Conservation (phyloP, 2,329 filamentous ascomycete species). For the Aureobasidium subglaciale region DNA sequence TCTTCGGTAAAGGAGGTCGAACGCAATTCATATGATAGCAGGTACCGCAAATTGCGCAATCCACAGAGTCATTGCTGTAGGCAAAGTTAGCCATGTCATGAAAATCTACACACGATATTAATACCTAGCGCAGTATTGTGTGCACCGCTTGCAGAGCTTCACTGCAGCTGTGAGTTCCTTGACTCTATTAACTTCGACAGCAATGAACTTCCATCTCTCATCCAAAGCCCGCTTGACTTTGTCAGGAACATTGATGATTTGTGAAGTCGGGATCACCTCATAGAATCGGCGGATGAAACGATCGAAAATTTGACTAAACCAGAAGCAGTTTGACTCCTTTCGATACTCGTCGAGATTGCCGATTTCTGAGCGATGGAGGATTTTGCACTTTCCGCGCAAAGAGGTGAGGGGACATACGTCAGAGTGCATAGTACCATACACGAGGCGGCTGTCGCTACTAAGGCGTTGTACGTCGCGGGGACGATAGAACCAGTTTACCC, state of each 20-base stretch:
- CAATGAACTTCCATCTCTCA: constrained; percentile 91
- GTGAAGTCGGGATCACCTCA: constrained; percentile 84
- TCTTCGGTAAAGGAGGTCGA: constrained; percentile 82
- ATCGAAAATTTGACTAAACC: constrained; percentile 96
- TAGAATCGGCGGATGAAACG: constrained; percentile 98
- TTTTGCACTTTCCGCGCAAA: constrained; percentile 85
- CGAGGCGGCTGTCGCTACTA: constrained; percentile 78
- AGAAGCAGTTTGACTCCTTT: constrained; percentile 80
- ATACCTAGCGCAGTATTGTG: constrained; percentile 83
- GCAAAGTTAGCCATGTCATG: constrained; percentile 20
- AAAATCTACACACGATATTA: constrained; percentile 23
- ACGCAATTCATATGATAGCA: constrained; percentile 99
- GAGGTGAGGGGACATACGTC: constrained; percentile 90
- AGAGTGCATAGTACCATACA: constrained; percentile 98
- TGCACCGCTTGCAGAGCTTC: constrained; percentile 91
- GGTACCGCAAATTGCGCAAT: constrained; percentile 88
- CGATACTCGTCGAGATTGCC: constrained; percentile 74
- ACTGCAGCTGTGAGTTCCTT: constrained; percentile 95
- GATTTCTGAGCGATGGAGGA: constrained; percentile 83
- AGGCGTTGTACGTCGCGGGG: constrained; percentile 93
- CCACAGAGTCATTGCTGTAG: constrained; percentile 79
- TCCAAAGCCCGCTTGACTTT: constrained; percentile 94
- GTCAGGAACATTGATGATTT: constrained; percentile 92
- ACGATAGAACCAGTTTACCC: constrained; percentile 97
- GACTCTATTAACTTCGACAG: constrained; percentile 86